These are phyloP conservation scores for Yarrowia sp. DNA, from an alignment of 805 yeast genomes.

Conservation along the genomic window DNA sequence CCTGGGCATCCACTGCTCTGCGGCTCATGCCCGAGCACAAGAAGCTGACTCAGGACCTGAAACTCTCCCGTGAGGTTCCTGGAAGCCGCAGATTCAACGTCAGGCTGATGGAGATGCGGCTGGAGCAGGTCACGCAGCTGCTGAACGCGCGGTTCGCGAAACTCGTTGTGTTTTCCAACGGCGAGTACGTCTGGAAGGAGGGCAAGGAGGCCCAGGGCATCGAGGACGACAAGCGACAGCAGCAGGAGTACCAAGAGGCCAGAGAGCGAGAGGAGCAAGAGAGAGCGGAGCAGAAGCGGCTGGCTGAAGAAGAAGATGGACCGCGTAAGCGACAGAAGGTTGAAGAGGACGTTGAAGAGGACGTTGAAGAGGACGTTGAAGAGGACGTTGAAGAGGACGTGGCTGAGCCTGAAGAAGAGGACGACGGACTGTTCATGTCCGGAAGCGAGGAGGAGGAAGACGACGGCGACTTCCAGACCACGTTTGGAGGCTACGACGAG, in stretches of 20 bases:
- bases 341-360: background rate
- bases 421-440: background rate
- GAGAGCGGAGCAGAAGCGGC: background rate
- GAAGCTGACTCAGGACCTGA: background rate
- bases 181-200: background rate
- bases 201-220: background rate
- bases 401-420: background rate
- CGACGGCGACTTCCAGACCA: background rate
- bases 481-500: background rate
- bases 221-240: background rate
- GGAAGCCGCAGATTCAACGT: background rate
- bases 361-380: background rate
- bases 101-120: background rate
- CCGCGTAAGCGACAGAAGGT: too few species aligned
- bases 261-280: background rate
- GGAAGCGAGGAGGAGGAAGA: background rate
- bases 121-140: background rate
- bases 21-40: background rate
- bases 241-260: background rate
- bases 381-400: background rate
- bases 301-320: background rate
- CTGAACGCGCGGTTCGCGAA: background rate
- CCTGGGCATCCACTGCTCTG: background rate
- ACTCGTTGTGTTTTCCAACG: background rate
- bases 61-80: background rate